Evolutionary conservation across 2,329 filamentous ascomycete species (phyloP).

Genomic region (Lachnellula hyalina): DNA sequence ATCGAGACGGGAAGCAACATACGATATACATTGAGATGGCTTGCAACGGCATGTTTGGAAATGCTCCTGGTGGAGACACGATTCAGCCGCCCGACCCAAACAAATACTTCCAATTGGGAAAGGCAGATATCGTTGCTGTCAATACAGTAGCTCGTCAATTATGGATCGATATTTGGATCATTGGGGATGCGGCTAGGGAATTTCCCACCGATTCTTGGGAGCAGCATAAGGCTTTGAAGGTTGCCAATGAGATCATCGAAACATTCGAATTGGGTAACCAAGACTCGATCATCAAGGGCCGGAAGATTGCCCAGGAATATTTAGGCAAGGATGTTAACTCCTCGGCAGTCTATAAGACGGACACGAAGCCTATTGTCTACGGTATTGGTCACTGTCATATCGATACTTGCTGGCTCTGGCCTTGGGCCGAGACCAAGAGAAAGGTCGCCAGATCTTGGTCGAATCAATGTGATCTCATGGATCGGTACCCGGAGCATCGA

Average conservation of each 20-base stretch:
- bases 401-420: conserved; percentile 98
- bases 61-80: conserved; percentile 73
- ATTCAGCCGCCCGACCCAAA: conserved; percentile 89
- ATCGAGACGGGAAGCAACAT: conserved; percentile 80
- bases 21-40: conserved; percentile 97
- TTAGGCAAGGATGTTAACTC: conserved; percentile 78
- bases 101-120: conserved; percentile 68
- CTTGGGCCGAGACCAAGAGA: conserved; percentile 94
- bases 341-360: conserved; percentile 73
- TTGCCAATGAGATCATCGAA: conserved; percentile 86
- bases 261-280: conserved; percentile 76
- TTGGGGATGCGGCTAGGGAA: conserved; percentile 85
- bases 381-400: conserved; percentile 97
- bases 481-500: conserved; percentile 86
- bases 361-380: conserved; percentile 70
- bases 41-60: conserved; percentile 98
- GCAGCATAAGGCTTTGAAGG: conserved; percentile 76
- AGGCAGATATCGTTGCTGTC: conserved; percentile 82
- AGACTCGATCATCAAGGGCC: conserved; percentile 71
- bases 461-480: conserved; percentile 92
- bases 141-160: conserved; percentile 80
- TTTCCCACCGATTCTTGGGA: conserved; percentile 86
- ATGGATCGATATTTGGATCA: conserved; percentile 93
- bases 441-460: conserved; percentile 96
- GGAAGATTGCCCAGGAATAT: conserved; percentile 78